Conservation (phyloP, 2,329 filamentous ascomycete species). For the Teratosphaeria destructans region DNA sequence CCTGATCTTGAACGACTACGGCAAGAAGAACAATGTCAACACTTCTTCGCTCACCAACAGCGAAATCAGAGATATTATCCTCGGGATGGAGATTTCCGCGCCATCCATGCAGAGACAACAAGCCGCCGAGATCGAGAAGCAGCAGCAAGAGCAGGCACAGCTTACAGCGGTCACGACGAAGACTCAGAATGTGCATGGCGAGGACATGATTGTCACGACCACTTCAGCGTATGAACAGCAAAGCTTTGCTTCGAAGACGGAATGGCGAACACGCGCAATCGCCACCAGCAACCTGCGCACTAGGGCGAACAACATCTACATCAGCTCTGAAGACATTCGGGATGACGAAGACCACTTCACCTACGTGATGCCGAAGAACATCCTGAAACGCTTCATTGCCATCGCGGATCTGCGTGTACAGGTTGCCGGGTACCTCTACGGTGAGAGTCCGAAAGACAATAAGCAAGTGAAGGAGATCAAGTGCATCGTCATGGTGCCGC, state of each 20-base stretch:
- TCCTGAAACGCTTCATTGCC: slow-evolving; percentile 95
- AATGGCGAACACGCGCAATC: slow-evolving; percentile 94
- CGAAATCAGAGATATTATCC: slow-evolving; percentile 94
- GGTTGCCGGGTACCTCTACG: slow-evolving; percentile 92
- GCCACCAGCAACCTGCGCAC: slow-evolving; percentile 92
- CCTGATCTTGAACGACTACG: slow-evolving; percentile 94
- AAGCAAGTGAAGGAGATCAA: slow-evolving; percentile 94
- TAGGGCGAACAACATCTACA: slow-evolving; percentile 95
- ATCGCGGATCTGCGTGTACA: slow-evolving; percentile 94
- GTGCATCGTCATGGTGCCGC: slow-evolving; percentile 94
- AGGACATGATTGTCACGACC: slow-evolving; percentile 96
- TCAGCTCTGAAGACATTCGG: slow-evolving; percentile 87
- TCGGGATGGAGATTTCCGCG: slow-evolving; percentile 98
- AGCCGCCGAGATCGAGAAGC: slow-evolving; percentile 96
- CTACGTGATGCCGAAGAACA: slow-evolving; percentile 98
- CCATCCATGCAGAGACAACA: slow-evolving; percentile 97
- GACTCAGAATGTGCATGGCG: slow-evolving; percentile 92
- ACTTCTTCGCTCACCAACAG: slow-evolving; percentile 91
- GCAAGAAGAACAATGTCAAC: slow-evolving; percentile 99
- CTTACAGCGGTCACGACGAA: slow-evolving; percentile 95
- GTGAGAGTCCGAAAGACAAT: slow-evolving; percentile 83
- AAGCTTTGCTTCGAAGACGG: slow-evolving; percentile 95
- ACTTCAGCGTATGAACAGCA: slow-evolving; percentile 97
- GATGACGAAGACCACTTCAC: slow-evolving; percentile 82
- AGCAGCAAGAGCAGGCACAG: slow-evolving; percentile 93